Percentiles rank a stretch among this genome's conserved stretches.
Conservation (phyloP, 1,284 basidiomycete species). For the Mycosarcoma maydis region DNA sequence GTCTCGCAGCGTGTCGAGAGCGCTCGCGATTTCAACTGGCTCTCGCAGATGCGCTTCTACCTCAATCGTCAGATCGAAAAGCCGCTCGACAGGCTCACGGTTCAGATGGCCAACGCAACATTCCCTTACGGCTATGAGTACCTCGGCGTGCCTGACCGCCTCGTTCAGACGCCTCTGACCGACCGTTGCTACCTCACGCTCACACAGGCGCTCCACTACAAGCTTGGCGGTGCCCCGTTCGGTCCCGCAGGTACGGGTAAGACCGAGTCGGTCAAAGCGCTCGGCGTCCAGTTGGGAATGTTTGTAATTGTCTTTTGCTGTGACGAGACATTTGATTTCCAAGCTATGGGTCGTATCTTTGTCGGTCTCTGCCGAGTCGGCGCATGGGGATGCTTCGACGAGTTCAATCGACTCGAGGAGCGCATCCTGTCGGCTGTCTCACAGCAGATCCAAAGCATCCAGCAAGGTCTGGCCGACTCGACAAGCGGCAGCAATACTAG, state of each 20-base stretch:
- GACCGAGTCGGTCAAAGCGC: constrained; percentile 98
- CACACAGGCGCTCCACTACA: constrained; percentile 92
- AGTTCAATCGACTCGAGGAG: constrained; percentile 90
- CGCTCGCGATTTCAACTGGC: constrained; percentile 84
- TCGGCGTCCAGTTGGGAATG: constrained; percentile 94
- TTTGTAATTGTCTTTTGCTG: constrained; percentile 99
- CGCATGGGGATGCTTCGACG: constrained; percentile 74
- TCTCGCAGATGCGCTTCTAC: constrained; percentile 99
- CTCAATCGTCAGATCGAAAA: constrained; percentile 76
- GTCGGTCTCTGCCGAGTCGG: constrained; percentile 98
- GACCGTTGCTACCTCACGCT: constrained; percentile 95
- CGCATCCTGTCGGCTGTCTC: constrained; percentile 97
- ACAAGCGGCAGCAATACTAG: constrained; percentile 7
- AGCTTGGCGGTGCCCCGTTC: constrained; percentile 95
- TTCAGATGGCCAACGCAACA: constrained; percentile 84
- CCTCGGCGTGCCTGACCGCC: constrained; percentile 91
- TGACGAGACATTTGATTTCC: constrained; percentile 99
- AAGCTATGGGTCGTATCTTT: constrained; percentile 99
- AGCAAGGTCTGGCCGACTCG: constrained; percentile 84
- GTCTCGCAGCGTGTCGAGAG: constrained; percentile 76
- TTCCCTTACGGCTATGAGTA: constrained; percentile 99
- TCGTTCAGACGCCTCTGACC: constrained; percentile 98
- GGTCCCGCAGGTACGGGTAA: constrained; percentile 99
- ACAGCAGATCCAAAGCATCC: constrained; percentile 98
- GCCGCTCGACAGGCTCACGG: constrained; percentile 79